These are phyloP conservation scores for Oehlia diaphana DNA, from an alignment of 192 early-diverging fungal species.

Conservation along the genomic window DNA sequence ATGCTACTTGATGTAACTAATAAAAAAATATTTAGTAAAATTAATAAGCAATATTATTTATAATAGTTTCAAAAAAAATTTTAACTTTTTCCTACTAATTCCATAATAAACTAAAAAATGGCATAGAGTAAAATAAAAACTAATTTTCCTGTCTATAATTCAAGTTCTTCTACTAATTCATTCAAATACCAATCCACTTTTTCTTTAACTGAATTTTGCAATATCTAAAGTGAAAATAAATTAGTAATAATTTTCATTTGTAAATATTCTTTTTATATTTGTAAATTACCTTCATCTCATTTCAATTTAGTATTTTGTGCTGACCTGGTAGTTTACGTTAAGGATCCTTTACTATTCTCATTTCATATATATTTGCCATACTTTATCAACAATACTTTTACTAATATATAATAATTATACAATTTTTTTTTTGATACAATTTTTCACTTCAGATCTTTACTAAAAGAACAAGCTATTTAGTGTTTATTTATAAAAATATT, in stretches of 20 bases:
- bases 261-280: no score
- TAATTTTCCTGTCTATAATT: background rate
- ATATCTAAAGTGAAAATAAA: background rate
- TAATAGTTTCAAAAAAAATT: background rate
- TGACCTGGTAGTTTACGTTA: background rate
- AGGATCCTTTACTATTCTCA: background rate
- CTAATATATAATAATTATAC: no score
- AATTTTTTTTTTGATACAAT: no score
- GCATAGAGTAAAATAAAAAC: constrained; percentile 4
- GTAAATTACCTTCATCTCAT: no score
- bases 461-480: no score
- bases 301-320: background rate
- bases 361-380: background rate
- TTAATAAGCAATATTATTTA: background rate
- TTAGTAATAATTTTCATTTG: background rate
- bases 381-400: no score
- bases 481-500: no score
- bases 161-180: constrained; percentile 3
- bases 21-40: background rate
- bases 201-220: background rate
- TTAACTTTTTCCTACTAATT: constrained; percentile 17
- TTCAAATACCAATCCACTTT: constrained; percentile 18
- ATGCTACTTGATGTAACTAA: constrained; percentile 3
- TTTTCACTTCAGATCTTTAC: no score
- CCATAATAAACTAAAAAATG: background rate